Conservation (phyloP, 768 basidiomycete genomes). For the Tephrocybe rancida region DNA sequence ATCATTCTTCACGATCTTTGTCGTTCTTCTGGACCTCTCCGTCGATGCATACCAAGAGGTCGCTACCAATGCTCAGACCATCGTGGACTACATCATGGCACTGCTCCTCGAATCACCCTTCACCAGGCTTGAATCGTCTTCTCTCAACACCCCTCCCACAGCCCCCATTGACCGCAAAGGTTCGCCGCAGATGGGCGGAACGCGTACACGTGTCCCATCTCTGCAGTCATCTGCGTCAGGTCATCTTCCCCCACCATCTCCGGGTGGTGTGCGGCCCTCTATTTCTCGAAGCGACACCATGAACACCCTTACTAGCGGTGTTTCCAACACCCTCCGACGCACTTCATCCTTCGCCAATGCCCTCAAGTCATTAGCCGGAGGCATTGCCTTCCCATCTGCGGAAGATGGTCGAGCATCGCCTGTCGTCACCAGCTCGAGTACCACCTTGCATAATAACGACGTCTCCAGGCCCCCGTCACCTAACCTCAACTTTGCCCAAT, state of each 20-base stretch:
- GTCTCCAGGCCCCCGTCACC: constrained; percentile 77
- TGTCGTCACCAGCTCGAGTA: constrained; percentile 20
- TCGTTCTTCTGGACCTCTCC: constrained; percentile 85
- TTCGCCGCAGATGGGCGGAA: constrained; percentile 38
- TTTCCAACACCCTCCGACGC: constrained; percentile 69
- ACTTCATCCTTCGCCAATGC: constrained; percentile 84
- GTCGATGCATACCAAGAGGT: constrained; percentile 94
- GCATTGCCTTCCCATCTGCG: constrained; percentile 67
- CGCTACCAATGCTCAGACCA: constrained; percentile 85
- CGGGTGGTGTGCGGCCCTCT: constrained; percentile 44
- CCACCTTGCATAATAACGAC: constrained; percentile 37
- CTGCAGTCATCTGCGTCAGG: constrained; percentile 50
- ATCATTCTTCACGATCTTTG: constrained; percentile 94
- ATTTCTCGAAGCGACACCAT: constrained; percentile 64
- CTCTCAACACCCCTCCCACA: constrained; percentile 55
- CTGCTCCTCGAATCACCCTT: constrained; percentile 90
- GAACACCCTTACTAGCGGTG: constrained; percentile 61
- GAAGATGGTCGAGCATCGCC: constrained; percentile 54
- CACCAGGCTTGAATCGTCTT: constrained; percentile 67
- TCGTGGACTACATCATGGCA: constrained; percentile 91
- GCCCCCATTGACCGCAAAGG: constrained; percentile 38
- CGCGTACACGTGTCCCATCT: constrained; percentile 50
- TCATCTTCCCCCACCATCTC: constrained; percentile 47
- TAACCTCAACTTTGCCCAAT: constrained; percentile 76
- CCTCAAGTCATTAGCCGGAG: constrained; percentile 68